Conservation (phyloP, 2,329 filamentous ascomycete genomes). For the Furcasterigmium sp. region DNA sequence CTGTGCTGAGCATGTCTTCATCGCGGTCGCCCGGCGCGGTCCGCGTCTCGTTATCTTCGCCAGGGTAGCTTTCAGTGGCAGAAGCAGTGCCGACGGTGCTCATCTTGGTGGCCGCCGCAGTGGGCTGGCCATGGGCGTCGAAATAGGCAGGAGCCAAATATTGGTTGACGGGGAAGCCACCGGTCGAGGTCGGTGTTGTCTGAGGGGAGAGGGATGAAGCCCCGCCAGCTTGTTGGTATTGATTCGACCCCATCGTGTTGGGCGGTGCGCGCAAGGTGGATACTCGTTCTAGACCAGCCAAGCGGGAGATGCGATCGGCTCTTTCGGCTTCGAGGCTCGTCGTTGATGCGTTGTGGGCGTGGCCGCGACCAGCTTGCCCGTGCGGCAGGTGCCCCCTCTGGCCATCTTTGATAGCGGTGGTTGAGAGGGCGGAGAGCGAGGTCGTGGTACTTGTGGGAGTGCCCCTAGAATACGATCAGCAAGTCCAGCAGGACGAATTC, state of each 20-base stretch:
- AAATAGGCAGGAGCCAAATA: conserved; percentile 68
- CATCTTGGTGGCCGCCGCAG: conserved; percentile 63
- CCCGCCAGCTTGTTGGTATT: conserved; percentile 20
- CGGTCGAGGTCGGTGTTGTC: conserved; percentile 45
- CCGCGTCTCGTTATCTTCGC: conserved; percentile 43
- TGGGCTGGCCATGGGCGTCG: conserved; percentile 66
- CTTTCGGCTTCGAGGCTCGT: conserved; percentile 85
- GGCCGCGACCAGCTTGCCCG: conserved; percentile 48
- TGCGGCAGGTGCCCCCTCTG: conserved; percentile 75
- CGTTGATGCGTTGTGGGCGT: conserved; percentile 56
- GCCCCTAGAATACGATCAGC: conserved; percentile 50
- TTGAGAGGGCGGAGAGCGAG: conserved; percentile 85
- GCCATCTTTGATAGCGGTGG: conserved; percentile 93
- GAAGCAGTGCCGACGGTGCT: conserved; percentile 90
- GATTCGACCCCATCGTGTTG: conserved; percentile 14
- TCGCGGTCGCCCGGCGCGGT: conserved; percentile 51
- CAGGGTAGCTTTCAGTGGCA: conserved; percentile 69
- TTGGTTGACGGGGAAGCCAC: conserved; percentile 29
- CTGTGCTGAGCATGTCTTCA: conserved; percentile 69
- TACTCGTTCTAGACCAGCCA: conserved; percentile 86
- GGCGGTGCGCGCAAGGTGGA: conserved; percentile 61
- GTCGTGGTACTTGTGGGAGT: conserved; percentile 92
- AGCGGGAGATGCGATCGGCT: conserved; percentile 89
- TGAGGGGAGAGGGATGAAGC: conserved; percentile 39
- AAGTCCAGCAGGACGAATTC: conserved; percentile 4